Percentiles rank a stretch among this genome's conserved stretches.
These are phyloP conservation scores for Fusarium sacchari DNA, from an alignment of 2,329 filamentous ascomycete genomes.

Conservation along the genomic window DNA sequence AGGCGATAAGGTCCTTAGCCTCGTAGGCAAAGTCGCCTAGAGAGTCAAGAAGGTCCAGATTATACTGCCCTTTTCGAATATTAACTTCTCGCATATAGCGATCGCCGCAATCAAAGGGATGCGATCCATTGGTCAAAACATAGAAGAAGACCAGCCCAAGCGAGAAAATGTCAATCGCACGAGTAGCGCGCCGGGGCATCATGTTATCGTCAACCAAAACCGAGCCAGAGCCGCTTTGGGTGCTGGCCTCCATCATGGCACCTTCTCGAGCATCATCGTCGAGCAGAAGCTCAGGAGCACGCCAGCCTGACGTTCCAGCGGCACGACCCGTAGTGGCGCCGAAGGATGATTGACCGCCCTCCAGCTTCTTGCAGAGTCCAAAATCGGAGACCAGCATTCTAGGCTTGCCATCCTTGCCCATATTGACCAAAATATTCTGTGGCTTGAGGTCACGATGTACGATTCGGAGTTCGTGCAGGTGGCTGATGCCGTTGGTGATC, in stretches of 20 bases:
- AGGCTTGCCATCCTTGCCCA: slow-evolving; percentile 74
- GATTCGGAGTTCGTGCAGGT: slow-evolving; percentile 90
- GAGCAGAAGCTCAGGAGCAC: slow-evolving; percentile 90
- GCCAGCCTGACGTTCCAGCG: slow-evolving; percentile 94
- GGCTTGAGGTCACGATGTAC: slow-evolving; percentile 98
- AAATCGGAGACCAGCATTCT: slow-evolving; percentile 98
- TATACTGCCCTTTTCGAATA: slow-evolving; percentile 89
- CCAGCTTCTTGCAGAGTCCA: slow-evolving; percentile 95
- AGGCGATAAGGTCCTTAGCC: slow-evolving; percentile 84
- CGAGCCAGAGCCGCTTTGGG: slow-evolving; percentile 70
- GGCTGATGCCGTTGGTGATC: slow-evolving; percentile 87
- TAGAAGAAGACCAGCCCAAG: slow-evolving; percentile 99
- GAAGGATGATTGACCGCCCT: slow-evolving; percentile 93
- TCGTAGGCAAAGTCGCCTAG: slow-evolving; percentile 88
- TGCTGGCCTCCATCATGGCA: slow-evolving; percentile 61
- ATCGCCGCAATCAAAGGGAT: slow-evolving; percentile 94
- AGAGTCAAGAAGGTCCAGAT: slow-evolving; percentile 74
- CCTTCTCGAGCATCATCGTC: slow-evolving; percentile 74
- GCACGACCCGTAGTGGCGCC: slow-evolving; percentile 94
- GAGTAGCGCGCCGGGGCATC: slow-evolving; percentile 81
- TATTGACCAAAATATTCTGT: slow-evolving; percentile 92
- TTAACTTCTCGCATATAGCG: slow-evolving; percentile 97
- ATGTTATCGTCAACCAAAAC: slow-evolving; percentile 67
- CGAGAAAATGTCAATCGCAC: slow-evolving; percentile 97
- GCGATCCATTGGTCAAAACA: slow-evolving; percentile 90